Conservation (phyloP, 176 grass and related monocot genomes). For the Carex parvula region DNA sequence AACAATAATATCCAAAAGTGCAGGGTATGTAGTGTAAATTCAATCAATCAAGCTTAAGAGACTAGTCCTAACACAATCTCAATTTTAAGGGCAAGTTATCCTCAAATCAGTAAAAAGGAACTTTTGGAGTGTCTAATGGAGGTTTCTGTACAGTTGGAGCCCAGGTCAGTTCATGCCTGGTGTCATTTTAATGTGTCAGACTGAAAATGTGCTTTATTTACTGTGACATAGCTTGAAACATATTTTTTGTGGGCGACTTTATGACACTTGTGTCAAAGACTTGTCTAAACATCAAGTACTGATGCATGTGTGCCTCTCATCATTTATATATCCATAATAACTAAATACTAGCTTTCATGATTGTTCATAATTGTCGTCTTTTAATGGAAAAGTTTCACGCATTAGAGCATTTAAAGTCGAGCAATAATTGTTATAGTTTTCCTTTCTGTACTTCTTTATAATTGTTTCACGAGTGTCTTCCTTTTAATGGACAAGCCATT, state of each 20-base stretch:
- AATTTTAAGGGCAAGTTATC: no score
- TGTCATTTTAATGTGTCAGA: background rate
- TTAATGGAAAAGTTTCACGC: background rate
- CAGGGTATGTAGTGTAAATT: background rate
- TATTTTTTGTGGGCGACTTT: background rate
- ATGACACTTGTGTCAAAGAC: background rate
- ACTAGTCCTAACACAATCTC: background rate
- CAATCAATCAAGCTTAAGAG: background rate
- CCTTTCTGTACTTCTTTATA: background rate
- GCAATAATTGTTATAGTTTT: background rate
- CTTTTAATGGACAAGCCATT: background rate
- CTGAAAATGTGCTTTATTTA: background rate
- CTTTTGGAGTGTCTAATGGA: no score
- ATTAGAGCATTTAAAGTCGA: background rate
- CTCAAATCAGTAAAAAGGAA: no score
- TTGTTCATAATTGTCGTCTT: background rate
- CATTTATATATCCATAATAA: conserved; percentile 5
- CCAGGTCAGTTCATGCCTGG: background rate
- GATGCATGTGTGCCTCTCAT: background rate
- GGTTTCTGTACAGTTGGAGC: background rate
- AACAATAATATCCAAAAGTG: background rate
- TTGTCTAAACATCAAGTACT: background rate
- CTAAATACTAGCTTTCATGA: background rate
- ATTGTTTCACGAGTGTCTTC: no score
- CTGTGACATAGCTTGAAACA: background rate